Evolutionary conservation across 169 alveolate genomes (phyloP), one percentile per base, ranked within the genome.

Genomic region (Pseudocohnilembus persalinus): DNA sequence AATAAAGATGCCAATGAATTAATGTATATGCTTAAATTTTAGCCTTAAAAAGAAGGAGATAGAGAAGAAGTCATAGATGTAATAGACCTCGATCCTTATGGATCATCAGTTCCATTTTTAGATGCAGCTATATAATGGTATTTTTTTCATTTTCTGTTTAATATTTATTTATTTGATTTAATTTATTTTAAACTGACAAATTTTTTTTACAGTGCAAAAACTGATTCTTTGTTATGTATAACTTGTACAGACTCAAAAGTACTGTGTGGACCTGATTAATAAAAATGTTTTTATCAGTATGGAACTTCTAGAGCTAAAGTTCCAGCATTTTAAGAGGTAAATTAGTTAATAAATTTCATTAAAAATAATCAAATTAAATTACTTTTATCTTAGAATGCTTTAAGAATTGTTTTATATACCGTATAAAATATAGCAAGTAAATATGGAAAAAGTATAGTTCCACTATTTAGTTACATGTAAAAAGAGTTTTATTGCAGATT

Each of bases 11-110:
- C 97, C 0, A 88, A 92, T 63, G 91, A 92, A 81, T 83, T 93
- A 68, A 89, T 95, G 93, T 83, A 88, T 68, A 73, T 34, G 32
- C 35, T 31, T 28, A 83, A 81, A 28, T 80, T 86, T 30, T 49
- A 11, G 20, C 79, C 30, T 74, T 80, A 29, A 1, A 29, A 32
- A 28, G 28, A 64, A 32, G 83, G 87, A 88, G 83, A 88, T 80
- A 83, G 79, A 88, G 68, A 89, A 89, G 84, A 68, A 29, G 64
- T 30, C 63, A 91, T 91, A 74, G 96, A 95, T 91, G 92, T 95
- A 11, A 88, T 95, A 31, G 97, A 95, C 88, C 83, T 95, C 76
- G 97, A 95, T 81, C 97, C 97, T 0, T 95, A 95, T 84, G 97
- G 97, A 0, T 89, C 96, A 0, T 96, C 95, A 32, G 91, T 91